Evolutionary conservation across 306 rosid genomes (phyloP), one percentile per base, ranked within the genome.

Genomic region (Gillenia trifoliata): DNA sequence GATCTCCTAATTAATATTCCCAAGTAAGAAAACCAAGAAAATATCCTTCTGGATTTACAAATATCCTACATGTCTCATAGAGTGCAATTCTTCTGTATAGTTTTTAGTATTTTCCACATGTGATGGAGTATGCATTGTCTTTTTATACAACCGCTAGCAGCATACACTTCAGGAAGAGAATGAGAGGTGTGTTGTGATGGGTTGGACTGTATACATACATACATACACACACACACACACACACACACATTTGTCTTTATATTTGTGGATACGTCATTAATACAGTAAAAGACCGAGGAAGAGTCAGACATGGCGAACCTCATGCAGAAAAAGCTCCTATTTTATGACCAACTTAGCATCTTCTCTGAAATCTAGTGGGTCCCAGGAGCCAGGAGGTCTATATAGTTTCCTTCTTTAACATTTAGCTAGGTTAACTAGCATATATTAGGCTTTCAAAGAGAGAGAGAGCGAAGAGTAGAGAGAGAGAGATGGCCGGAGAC

Each of bases 401-500:
- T 22, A 22, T 17, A 3, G 5, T 16, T 6, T 50, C 56, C 56
- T 50, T 50, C 56, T 1, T 19, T 16, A n/a, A 22, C 28, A 9
- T 54, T n/a, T 55, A 55, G 61, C 22, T 30, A 20, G 20, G 6
- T 68, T 67, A 67, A 26, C 13, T 16, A 23, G 26, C 64, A 2
- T 6, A 23, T 23, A 12, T 25, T 8, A 16, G 11, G 3, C 1
- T 13, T 22, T 5, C 4, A 40, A 55, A 47, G 26, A 30, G 61
- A 60, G 3, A 26, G 11, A 43, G 49, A 11, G 49, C 3, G 16
- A 41, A 43, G 5, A 43, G 47, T 10, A 40, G 45, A 52, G 29
- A 55, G 23, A n/a, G 11, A 52, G n/a, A 52, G 25, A 78, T 81
- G 85, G 82, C 64, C 1, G 75, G 29, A 33, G 80, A 80, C 74